phyloP scores from a whole-genome alignment of 2,329 filamentous ascomycete species.

The Madurella mycetomatis region DNA sequence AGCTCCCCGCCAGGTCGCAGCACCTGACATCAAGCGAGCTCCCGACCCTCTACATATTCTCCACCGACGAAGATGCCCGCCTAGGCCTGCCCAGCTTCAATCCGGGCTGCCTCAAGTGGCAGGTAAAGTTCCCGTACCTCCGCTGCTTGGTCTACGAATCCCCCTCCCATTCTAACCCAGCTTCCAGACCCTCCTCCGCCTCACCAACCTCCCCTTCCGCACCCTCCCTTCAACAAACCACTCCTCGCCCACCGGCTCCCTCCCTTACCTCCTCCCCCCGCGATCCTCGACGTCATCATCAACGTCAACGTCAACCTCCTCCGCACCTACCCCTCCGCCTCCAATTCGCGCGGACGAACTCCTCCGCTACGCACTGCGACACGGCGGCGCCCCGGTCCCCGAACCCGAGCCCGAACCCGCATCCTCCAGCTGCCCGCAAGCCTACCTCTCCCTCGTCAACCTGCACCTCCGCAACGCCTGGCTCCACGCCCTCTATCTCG shows the following conservation, averaged over 20 bases:
- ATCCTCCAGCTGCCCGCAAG: constrained; percentile 53
- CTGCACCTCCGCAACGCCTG: constrained; percentile 78
- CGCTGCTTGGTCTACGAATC: not conserved
- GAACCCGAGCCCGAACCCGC: constrained; percentile 10
- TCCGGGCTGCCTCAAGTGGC: constrained; percentile 92
- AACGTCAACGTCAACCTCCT: constrained; percentile 23
- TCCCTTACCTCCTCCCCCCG: constrained; percentile 73
- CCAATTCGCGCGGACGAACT: constrained; percentile 27
- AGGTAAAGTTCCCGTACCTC: constrained; percentile 51
- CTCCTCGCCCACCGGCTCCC: constrained; percentile 80
- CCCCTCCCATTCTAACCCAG: not conserved
- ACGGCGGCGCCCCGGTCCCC: constrained; percentile 1
- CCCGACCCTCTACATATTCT: constrained; percentile 72
- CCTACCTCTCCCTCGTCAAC: constrained; percentile 74
- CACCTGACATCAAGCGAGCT: constrained; percentile 32
- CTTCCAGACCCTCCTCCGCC: constrained; percentile 72
- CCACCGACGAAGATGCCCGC: constrained; percentile 57
- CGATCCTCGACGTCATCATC: constrained; percentile 25
- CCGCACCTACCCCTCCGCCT: constrained; percentile 27
- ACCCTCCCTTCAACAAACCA: constrained; percentile 79
- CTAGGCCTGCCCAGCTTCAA: constrained; percentile 73
- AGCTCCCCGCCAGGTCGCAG: constrained; percentile 61
- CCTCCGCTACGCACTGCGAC: constrained; percentile 19
- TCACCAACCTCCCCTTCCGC: constrained; percentile 64
- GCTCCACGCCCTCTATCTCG: constrained; percentile 81